Conservation (phyloP, 140 eudicot genomes). For the Cichorium intybus region DNA sequence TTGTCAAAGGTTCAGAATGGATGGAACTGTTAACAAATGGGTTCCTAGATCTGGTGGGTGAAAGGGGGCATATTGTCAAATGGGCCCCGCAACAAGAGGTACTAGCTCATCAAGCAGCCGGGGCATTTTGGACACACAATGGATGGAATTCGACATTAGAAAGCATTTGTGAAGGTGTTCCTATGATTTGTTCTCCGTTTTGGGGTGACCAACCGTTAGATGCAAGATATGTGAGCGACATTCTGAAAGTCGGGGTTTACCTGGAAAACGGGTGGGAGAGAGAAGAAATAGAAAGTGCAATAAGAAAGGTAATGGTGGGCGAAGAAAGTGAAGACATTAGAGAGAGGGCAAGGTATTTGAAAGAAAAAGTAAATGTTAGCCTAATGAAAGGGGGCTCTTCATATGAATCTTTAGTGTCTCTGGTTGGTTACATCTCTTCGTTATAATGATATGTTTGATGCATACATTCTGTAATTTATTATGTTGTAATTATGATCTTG, state of each 20-base stretch:
- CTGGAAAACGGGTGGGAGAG: conserved; percentile 47
- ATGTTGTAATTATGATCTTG: too few relatives aligned
- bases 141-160: conserved; percentile 76
- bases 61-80: conserved; percentile 43
- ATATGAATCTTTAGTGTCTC: conserved; percentile 31
- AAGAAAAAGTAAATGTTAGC: conserved; percentile 35
- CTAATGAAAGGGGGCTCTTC: conserved; percentile 42
- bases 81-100: conserved; percentile 79
- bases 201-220: conserved; percentile 48
- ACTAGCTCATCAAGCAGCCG: conserved; percentile 51
- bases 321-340: conserved; percentile 41
- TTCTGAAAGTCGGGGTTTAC: conserved; percentile 35
- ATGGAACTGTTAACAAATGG: conserved; percentile 44
- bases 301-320: conserved; percentile 47
- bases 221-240: conserved; percentile 39
- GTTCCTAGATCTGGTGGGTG: conserved; percentile 26
- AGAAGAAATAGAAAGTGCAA: conserved; percentile 37
- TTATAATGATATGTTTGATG: background rate
- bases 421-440: conserved; percentile 35
- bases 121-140: conserved; percentile 63
- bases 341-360: conserved; percentile 27
- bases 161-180: conserved; percentile 65
- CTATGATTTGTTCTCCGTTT: conserved; percentile 60
- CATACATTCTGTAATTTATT: too few relatives aligned
- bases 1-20: conserved; percentile 38